A percentile compares a stretch with the other conserved stretches of the same genome.
Conservation (phyloP, 2,329 filamentous ascomycete genomes). For the Trichoderma harzianum region DNA sequence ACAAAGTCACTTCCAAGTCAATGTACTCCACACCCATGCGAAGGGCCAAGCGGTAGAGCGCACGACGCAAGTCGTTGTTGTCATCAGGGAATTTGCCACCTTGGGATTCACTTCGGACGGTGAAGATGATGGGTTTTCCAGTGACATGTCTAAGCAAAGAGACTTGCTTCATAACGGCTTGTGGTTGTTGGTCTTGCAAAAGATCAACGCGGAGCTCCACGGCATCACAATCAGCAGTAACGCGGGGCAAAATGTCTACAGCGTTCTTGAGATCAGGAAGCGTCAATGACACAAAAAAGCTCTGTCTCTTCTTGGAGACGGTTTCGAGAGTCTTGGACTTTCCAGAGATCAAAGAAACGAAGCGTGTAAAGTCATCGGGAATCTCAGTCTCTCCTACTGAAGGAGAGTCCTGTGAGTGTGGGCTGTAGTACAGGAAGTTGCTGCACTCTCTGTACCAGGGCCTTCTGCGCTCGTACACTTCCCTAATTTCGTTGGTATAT, state of each 20-base stretch:
- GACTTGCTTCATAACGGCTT: constrained; percentile 79
- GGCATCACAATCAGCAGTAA: constrained; percentile 83
- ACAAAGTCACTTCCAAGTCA: constrained; percentile 86
- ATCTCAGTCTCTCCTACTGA: constrained; percentile 19
- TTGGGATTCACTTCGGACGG: constrained; percentile 79
- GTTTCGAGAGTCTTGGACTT: constrained; percentile 45
- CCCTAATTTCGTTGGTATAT: constrained; percentile 88
- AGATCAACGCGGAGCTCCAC: constrained; percentile 94
- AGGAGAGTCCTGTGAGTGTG: constrained; percentile 44
- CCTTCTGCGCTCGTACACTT: constrained; percentile 84
- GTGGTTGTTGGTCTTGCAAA: constrained; percentile 68
- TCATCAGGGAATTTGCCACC: constrained; percentile 84
- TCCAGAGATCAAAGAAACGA: constrained; percentile 39
- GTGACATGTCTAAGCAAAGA: constrained; percentile 71
- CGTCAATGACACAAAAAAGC: constrained; percentile 92
- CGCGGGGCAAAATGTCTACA: constrained; percentile 62
- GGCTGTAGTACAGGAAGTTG: constrained; percentile 90
- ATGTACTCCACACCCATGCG: constrained; percentile 88
- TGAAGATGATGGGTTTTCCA: constrained; percentile 84
- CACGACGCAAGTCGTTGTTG: constrained; percentile 64
- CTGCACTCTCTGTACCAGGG: constrained; percentile 91
- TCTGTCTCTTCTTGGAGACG: constrained; percentile 58
- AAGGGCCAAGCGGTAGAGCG: constrained; percentile 74
- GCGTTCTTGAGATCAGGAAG: constrained; percentile 68
- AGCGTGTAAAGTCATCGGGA: constrained; percentile 36